Evolutionary conservation across 108 stramenopile genomes (phyloP), one percentile per base, ranked within the genome.

Genomic region (Nitzschia palea): DNA sequence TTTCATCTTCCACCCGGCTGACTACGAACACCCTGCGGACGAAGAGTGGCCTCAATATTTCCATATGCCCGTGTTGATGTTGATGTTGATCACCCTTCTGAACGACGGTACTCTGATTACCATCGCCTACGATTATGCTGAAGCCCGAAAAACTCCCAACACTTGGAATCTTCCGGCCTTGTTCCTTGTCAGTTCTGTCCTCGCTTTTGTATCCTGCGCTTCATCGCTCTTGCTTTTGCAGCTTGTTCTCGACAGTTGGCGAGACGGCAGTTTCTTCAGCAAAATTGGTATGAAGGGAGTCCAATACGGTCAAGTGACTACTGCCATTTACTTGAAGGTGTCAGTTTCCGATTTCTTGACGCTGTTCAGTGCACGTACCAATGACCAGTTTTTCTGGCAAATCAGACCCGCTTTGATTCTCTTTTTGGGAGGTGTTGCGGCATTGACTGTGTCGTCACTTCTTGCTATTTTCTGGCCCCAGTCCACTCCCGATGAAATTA

Each of bases 81-180:
- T 91, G 51, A 83, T 91, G 80, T 59, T 85, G 18, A 87, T 91
- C 64, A 91, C 90, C 5, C 55, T 91, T 29, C 52, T 91, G 30
- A 91, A 91, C 68, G 90, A 91, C 35, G 90, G 86, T 20, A 83
- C 82, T 12, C 68, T 90, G 27, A 87, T 90, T 59, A 74, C 86
- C 36, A 83, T 90, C 44, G 87, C 82, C 28, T 79, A 85, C 63
- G 87, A 88, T 59, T 55, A 79, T 52, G 87, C 83, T 30, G 68
- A 72, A 28, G 83, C 85, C 33, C 44, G 68, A 18, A 23, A 30
- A 3, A 76, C 65, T 33, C 87, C 87, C 9, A 69, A 79, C 48
- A 47, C 22, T 22, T 88, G 87, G 87, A 80, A 85, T 58, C 62
- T 84, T 0, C 69, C 80, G 12, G 80, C 50, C 0, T 68, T 81